Conservation (phyloP, 371 early-diverging fungal genomes). For the Batkoa obscura region DNA sequence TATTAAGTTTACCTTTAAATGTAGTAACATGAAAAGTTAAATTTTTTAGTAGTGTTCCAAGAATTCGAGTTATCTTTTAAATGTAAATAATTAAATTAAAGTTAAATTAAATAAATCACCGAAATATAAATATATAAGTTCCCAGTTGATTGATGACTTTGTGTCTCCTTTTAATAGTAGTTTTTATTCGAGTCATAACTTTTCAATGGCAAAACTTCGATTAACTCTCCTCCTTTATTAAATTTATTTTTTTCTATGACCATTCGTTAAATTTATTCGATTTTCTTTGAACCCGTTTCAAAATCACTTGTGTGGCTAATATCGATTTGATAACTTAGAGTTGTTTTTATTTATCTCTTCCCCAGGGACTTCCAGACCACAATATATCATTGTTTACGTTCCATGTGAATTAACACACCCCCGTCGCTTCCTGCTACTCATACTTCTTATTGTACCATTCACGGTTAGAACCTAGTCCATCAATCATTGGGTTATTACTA, state of each 20-base stretch:
- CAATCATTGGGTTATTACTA: not conserved
- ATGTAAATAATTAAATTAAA: not conserved
- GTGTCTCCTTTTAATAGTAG: constrained; percentile 50
- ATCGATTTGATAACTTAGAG: not conserved
- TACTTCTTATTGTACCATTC: not conserved
- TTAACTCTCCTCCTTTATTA: constrained; percentile 18
- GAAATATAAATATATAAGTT: constrained; percentile 40
- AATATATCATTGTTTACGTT: not conserved
- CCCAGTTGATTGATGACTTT: constrained; percentile 41
- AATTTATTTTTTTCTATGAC: constrained; percentile 9
- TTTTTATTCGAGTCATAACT: constrained; percentile 52
- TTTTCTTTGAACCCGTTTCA: too few species aligned
- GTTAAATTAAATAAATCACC: constrained; percentile 11
- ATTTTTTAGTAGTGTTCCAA: constrained; percentile 72
- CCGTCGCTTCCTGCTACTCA: not conserved
- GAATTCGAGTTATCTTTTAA: constrained; percentile 74
- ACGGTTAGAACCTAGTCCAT: not conserved
- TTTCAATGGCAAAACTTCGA: constrained; percentile 43
- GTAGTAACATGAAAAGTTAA: constrained; percentile 71
- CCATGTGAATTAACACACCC: not conserved
- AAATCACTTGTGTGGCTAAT: not conserved
- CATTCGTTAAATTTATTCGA: not conserved
- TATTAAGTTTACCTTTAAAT: constrained; percentile 14
- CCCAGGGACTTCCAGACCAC: not conserved
- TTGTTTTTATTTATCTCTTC: not conserved